A percentile compares a stretch with the other conserved stretches of the same genome.
These are phyloP conservation scores for Purpureocillium lavendulum DNA, from an alignment of 2,329 filamentous ascomycete species.

Conservation along the genomic window DNA sequence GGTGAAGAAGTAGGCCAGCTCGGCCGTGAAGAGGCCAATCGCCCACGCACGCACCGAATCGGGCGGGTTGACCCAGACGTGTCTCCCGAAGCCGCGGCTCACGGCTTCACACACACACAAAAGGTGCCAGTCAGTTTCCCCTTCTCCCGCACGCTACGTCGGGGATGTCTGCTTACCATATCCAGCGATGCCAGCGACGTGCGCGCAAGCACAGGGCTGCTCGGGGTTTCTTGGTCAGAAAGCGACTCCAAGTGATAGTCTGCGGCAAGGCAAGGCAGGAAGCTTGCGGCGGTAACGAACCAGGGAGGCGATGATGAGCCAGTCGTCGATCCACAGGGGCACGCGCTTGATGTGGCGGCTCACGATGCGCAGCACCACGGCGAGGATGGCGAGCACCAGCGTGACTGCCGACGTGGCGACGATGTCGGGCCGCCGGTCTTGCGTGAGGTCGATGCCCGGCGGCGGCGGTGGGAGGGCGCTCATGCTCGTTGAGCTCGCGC, in stretches of 20 bases:
- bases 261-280: no score
- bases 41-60: slow-evolving; percentile 12
- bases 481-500: no score
- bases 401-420: slow-evolving; percentile 9
- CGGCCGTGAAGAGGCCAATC: slow-evolving; percentile 13
- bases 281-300: no score
- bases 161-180: slow-evolving; percentile 9
- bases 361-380: slow-evolving; percentile 10
- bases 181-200: slow-evolving; percentile 8
- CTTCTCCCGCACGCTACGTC: no score
- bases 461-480: slow-evolving; percentile 1
- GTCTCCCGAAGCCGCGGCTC: slow-evolving; percentile 12
- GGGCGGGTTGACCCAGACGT: slow-evolving; percentile 13
- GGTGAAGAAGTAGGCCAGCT: slow-evolving; percentile 11
- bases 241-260: no score
- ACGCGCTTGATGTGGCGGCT: slow-evolving; percentile 10
- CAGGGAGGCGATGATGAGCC: slow-evolving; percentile 13
- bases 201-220: slow-evolving; percentile 7
- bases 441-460: slow-evolving; percentile 11
- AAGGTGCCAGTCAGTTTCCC: neutral
- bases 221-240: no score
- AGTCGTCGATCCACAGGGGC: slow-evolving; percentile 15
- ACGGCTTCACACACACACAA: slow-evolving; percentile 6
- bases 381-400: slow-evolving; percentile 8
- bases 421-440: slow-evolving; percentile 10